Conservation (phyloP, 2,329 filamentous ascomycete species). For the Magnaporthiopsis incrustans region DNA sequence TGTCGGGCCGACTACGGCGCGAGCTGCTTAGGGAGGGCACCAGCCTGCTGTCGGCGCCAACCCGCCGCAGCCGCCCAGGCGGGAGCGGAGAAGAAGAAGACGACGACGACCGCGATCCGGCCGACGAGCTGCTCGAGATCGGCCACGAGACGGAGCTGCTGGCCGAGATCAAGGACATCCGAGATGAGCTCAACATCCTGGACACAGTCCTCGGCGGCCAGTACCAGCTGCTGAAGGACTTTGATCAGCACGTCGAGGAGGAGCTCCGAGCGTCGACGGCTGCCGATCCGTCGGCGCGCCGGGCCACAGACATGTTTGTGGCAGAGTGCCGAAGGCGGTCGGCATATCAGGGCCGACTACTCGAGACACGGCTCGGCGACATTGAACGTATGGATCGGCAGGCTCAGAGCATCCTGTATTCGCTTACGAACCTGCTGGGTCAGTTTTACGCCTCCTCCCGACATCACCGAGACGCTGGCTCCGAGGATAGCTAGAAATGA, state of each 20-base stretch:
- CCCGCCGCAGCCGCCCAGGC: slow-evolving; percentile 1
- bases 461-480: too few relatives aligned
- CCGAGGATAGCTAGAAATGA: too few relatives aligned
- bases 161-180: slow-evolving; percentile 58
- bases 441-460: background rate
- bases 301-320: slow-evolving; percentile 9
- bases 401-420: slow-evolving; percentile 50
- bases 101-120: slow-evolving; percentile 26
- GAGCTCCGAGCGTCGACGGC: slow-evolving; percentile 11
- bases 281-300: slow-evolving; percentile 4
- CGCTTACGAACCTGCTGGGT: slow-evolving; percentile 49
- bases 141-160: slow-evolving; percentile 52
- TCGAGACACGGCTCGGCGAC: slow-evolving; percentile 51
- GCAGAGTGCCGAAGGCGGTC: slow-evolving; percentile 44
- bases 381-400: slow-evolving; percentile 57
- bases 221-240: slow-evolving; percentile 21
- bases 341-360: slow-evolving; percentile 47
- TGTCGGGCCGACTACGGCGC: slow-evolving; percentile 44
- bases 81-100: slow-evolving; percentile 4
- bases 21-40: slow-evolving; percentile 28
- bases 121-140: slow-evolving; percentile 52
- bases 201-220: slow-evolving; percentile 24
- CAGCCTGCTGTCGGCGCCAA: background rate
- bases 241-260: slow-evolving; percentile 33
- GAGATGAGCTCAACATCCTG: slow-evolving; percentile 60